Evolutionary conservation across 2,329 filamentous ascomycete genomes (phyloP).

Genomic region (Penicillium palitans): DNA sequence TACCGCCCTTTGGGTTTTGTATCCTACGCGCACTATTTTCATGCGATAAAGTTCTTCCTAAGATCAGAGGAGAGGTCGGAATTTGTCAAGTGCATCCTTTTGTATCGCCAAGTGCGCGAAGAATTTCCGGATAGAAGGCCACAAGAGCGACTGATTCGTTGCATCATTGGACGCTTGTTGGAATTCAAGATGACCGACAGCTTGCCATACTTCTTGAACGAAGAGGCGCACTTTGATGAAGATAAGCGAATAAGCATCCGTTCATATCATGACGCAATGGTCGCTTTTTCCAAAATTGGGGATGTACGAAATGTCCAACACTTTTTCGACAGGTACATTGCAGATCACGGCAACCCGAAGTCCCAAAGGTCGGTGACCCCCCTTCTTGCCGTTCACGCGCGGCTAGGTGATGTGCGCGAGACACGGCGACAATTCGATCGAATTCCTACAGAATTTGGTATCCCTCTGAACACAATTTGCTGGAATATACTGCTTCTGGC

Average conservation of each 20-base stretch:
- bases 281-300: conserved; percentile 48
- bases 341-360: conserved; percentile 38
- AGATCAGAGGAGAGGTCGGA: conserved; percentile 29
- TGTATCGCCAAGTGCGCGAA: conserved; percentile 46
- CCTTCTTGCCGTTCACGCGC: conserved; percentile 70
- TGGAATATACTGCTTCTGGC: conserved; percentile 80
- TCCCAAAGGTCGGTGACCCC: conserved; percentile 46
- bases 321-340: conserved; percentile 47
- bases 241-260: conserved; percentile 27
- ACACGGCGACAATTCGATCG: conserved; percentile 63
- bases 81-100: conserved; percentile 34
- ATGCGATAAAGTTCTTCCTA: conserved; percentile 22
- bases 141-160: conserved; percentile 22
- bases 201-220: conserved; percentile 44
- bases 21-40: conserved; percentile 28
- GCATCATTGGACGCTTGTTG: conserved; percentile 29
- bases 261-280: conserved; percentile 41
- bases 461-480: conserved; percentile 59
- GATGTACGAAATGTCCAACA: conserved; percentile 47
- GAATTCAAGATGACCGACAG: conserved; percentile 36
- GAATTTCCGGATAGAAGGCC: conserved; percentile 29
- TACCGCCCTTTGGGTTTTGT: conserved; percentile 29
- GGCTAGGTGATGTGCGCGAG: conserved; percentile 62
- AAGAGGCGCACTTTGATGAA: conserved; percentile 37
- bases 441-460: conserved; percentile 57